Evolutionary conservation across 768 basidiomycete species (phyloP), one percentile per base, ranked within the genome.

Genomic region (Lactarius deliciosus): DNA sequence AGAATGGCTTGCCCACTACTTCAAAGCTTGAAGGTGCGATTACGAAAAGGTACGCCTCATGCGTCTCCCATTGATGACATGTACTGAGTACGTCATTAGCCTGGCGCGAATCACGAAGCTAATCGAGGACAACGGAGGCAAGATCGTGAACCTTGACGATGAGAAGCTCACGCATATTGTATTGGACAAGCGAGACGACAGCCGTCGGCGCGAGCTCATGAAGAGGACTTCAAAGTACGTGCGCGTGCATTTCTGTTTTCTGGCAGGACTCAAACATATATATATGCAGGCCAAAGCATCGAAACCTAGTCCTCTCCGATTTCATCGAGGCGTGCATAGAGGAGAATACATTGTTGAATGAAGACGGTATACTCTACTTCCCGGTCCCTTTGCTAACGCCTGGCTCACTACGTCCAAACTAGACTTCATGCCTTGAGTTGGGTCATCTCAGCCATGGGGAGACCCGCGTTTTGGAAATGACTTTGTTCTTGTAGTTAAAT

Each of bases 121-220:
- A 11, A 87, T 97, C 63, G 75, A 70, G 30, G 79, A 83, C 16
- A 86, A 93, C 70, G 94, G 94, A 53, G 96, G 96, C 1, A 82
- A 77, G 58, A 72, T 95, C 9, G 87, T 82, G 13, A 84, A 83
- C 63, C 79, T 97, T 3, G 77, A 83, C 63, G 87, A 97, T 60
- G 82, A 88, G 28, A 92, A 89, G 73, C 79, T 98, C 47, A 96
- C 95, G 0, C 96, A 98, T 75, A 77, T 96, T 55, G 79, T 97
- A 50, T 74, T 95, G 61, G 91, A 95, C 78, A 91, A 91, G 76
- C 86, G 89, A 10, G 94, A 96, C 71, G 83, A 82, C 57, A 87
- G 84, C 69, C 85, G 93, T 43, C 86, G 92, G 62, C 74, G 84
- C 34, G 85, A 88, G 66, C 79, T 96, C 66, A 86, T 88, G 72